A percentile compares a stretch with the other conserved stretches of the same genome.
Conservation (phyloP, 768 basidiomycete genomes). For the Kwoniella sp. region DNA sequence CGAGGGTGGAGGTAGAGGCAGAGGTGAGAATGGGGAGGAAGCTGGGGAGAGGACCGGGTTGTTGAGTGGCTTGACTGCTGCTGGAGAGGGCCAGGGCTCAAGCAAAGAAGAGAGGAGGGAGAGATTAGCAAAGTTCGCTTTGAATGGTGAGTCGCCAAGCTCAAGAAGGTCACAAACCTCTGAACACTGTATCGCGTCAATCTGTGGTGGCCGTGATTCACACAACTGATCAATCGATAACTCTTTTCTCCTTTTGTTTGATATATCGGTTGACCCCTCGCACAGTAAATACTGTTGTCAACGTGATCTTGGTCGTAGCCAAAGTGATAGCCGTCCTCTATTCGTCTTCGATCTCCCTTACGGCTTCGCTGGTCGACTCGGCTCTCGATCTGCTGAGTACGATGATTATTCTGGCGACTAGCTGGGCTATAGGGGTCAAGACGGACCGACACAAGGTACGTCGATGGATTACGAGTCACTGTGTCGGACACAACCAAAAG, state of each 20-base stretch:
- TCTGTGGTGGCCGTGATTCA: too few relatives aligned
- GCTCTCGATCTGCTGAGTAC: conserved; percentile 58
- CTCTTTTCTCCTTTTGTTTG: conserved; percentile 1
- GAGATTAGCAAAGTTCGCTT: conserved; percentile 41
- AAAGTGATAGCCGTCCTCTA: conserved; percentile 57
- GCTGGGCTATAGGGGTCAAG: conserved; percentile 51
- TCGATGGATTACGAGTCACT: too few relatives aligned
- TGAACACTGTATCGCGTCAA: too few relatives aligned
- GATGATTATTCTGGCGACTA: conserved; percentile 57
- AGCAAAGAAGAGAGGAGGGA: conserved; percentile 47
- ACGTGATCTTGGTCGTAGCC: conserved; percentile 55
- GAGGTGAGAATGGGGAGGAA: too few relatives aligned
- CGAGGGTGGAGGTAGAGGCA: neutral
- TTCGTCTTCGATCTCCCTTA: conserved; percentile 57
- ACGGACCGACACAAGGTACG: conserved; percentile 42
- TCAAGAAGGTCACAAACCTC: too few relatives aligned
- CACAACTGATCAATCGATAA: neutral
- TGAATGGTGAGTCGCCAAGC: conserved; percentile 52
- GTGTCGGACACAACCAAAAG: too few relatives aligned
- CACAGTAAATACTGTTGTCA: conserved; percentile 53
- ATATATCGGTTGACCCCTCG: too few relatives aligned
- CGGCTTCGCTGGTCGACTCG: conserved; percentile 57
- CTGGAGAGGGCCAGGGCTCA: neutral
- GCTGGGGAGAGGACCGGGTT: conserved; percentile 33
- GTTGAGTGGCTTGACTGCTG: conserved; percentile 14